Evolutionary conservation across 768 basidiomycete genomes (phyloP).

Genomic region (Tephrocybe sp.): DNA sequence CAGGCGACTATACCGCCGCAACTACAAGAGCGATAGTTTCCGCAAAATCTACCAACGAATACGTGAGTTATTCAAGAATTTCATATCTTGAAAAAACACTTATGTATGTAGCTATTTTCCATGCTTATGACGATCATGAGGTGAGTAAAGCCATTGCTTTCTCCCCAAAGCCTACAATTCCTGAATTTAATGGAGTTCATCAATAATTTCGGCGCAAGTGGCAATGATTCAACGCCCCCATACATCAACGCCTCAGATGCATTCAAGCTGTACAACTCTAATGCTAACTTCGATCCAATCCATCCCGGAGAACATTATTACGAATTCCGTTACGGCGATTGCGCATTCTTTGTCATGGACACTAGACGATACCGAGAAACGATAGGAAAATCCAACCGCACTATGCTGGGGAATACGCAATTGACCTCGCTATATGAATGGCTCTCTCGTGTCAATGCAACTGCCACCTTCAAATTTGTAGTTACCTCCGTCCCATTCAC

Average conservation of each 20-base stretch:
- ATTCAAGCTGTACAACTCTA: slow-evolving; percentile 59
- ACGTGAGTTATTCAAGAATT: slow-evolving; percentile 42
- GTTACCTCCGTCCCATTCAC: slow-evolving; percentile 74
- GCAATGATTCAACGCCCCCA: slow-evolving; percentile 48
- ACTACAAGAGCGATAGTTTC: slow-evolving; percentile 63
- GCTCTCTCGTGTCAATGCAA: slow-evolving; percentile 65
- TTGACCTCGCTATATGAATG: slow-evolving; percentile 59
- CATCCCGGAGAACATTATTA: slow-evolving; percentile 48
- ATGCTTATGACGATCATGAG: slow-evolving; percentile 76
- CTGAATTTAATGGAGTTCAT: slow-evolving; percentile 38
- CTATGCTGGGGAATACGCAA: slow-evolving; percentile 72
- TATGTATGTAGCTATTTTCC: slow-evolving; percentile 65
- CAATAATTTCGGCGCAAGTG: slow-evolving; percentile 64
- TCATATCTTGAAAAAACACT: slow-evolving; percentile 1
- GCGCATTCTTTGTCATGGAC: slow-evolving; percentile 78
- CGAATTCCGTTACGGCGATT: slow-evolving; percentile 63
- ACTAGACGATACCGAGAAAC: slow-evolving; percentile 15
- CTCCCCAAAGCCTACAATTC: background rate
- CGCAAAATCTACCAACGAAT: slow-evolving; percentile 65
- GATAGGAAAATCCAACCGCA: slow-evolving; percentile 26
- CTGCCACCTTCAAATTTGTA: slow-evolving; percentile 76
- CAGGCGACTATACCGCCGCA: slow-evolving; percentile 62
- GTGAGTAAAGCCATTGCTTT: slow-evolving; percentile 22
- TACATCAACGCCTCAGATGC: slow-evolving; percentile 60
- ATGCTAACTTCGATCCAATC: slow-evolving; percentile 57